These are phyloP conservation scores for Mollisia scopiformis DNA, from an alignment of 2,329 filamentous ascomycete species.

Conservation along the genomic window DNA sequence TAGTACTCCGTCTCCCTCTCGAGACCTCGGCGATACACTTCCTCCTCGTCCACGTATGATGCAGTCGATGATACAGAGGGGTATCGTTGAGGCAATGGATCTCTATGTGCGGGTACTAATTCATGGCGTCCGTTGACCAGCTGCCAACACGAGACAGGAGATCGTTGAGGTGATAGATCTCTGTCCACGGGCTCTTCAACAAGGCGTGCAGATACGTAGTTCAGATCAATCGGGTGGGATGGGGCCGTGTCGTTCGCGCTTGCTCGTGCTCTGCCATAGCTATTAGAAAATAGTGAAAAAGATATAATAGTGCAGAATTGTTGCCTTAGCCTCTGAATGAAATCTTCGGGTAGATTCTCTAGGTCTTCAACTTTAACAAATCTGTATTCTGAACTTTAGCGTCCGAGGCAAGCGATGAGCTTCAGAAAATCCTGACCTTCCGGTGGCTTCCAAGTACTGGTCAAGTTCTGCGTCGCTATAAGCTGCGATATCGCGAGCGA, in stretches of 20 bases:
- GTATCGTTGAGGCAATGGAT: not conserved
- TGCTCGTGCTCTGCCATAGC: conserved; percentile 8
- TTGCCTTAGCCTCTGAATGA: conserved; percentile 11
- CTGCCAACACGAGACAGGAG: too few species aligned
- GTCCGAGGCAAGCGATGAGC: not conserved
- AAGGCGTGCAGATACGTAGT: conserved; percentile 18
- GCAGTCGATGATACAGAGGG: not conserved
- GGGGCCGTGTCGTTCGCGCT: not conserved
- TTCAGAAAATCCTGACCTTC: conserved; percentile 12
- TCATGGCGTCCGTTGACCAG: too few species aligned
- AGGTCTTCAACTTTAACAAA: conserved; percentile 15
- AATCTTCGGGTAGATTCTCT: conserved; percentile 11
- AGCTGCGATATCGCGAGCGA: conserved; percentile 15
- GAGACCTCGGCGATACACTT: conserved; percentile 6
- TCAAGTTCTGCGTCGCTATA: conserved; percentile 22
- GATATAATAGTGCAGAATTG: not conserved
- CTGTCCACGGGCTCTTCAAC: conserved; percentile 5
- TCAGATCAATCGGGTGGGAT: conserved; percentile 14
- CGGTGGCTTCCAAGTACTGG: conserved; percentile 16
- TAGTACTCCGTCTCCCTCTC: conserved; percentile 31
- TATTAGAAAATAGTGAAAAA: conserved; percentile 2
- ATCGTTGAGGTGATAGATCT: not conserved
- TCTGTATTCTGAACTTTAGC: conserved; percentile 18
- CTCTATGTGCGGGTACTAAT: conserved; percentile 5
- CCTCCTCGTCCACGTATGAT: conserved; percentile 14